These are phyloP conservation scores for Actinomortierella wolfii DNA, from an alignment of 371 early-diverging fungal genomes.

Conservation along the genomic window DNA sequence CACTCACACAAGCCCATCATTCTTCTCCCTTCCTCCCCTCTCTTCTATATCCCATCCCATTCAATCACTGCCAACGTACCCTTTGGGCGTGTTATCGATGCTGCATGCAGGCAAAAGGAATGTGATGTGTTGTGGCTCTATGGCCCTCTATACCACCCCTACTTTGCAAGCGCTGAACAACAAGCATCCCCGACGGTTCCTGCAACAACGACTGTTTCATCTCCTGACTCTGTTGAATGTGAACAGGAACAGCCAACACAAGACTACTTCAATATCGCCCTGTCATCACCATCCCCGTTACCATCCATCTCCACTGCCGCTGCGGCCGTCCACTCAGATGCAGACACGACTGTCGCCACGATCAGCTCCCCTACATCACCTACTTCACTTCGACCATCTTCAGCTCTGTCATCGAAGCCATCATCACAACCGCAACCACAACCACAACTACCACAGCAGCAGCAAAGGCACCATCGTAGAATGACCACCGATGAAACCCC, in stretches of 20 bases:
- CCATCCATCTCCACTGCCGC: no score
- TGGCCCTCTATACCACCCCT: constrained; percentile 47
- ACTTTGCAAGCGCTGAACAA: no score
- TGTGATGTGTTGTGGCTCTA: constrained; percentile 51
- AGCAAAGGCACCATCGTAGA: background rate
- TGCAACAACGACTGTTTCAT: no score
- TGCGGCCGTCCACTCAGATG: background rate
- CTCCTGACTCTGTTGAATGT: no score
- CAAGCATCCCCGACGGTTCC: no score
- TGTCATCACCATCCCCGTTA: no score
- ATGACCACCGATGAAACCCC: constrained; percentile 7
- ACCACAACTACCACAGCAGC: background rate
- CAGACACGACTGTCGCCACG: background rate
- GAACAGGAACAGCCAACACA: no score
- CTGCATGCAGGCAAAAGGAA: constrained; percentile 56
- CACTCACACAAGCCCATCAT: background rate
- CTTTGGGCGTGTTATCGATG: no score
- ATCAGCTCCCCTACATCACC: background rate
- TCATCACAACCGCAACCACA: background rate
- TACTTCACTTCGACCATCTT: background rate
- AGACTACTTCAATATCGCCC: no score
- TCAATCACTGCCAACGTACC: background rate
- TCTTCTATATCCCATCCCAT: background rate
- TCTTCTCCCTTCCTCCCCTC: background rate
- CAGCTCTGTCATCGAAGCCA: background rate